phyloP scores from a whole-genome alignment of 108 stramenopile species.

The Schizochytrium sp. region DNA sequence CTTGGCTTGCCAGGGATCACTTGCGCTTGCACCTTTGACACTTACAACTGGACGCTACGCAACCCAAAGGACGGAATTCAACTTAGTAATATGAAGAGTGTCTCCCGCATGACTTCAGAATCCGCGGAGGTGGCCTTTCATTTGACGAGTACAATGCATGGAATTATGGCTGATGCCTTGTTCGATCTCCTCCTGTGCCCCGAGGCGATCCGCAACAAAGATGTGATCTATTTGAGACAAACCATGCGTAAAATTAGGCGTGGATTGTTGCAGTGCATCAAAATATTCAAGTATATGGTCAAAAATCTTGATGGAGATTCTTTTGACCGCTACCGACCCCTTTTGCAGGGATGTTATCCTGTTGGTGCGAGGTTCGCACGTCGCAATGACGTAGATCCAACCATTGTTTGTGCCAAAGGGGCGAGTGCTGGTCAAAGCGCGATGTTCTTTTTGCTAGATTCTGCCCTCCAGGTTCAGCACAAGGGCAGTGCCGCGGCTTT shows the following conservation, averaged over 20 bases:
- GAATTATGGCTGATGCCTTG: neutral
- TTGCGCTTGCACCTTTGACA: slow-evolving; percentile 12
- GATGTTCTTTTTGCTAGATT: neutral
- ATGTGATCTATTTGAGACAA: neutral
- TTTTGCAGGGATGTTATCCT: neutral
- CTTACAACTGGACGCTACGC: slow-evolving; percentile 15
- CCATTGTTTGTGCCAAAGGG: neutral
- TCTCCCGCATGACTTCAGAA: neutral
- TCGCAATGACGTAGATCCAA: neutral
- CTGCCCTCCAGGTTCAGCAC: slow-evolving; percentile 9
- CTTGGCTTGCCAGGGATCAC: slow-evolving; percentile 3
- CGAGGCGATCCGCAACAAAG: neutral
- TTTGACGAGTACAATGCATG: slow-evolving; percentile 18
- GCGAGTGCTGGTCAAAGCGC: slow-evolving; percentile 11
- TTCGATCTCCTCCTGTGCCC: neutral
- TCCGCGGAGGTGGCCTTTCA: slow-evolving; percentile 29
- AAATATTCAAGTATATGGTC: slow-evolving; percentile 18
- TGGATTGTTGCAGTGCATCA: slow-evolving; percentile 7
- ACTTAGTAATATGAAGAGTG: neutral
- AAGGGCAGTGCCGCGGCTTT: neutral
- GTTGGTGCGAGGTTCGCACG: neutral
- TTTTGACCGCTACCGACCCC: neutral
- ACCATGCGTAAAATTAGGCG: neutral
- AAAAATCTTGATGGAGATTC: neutral
- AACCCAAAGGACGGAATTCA: neutral